Base-by-base conservation (phyloP, 116 monocot genomes). In the Iris pallida region DNA sequence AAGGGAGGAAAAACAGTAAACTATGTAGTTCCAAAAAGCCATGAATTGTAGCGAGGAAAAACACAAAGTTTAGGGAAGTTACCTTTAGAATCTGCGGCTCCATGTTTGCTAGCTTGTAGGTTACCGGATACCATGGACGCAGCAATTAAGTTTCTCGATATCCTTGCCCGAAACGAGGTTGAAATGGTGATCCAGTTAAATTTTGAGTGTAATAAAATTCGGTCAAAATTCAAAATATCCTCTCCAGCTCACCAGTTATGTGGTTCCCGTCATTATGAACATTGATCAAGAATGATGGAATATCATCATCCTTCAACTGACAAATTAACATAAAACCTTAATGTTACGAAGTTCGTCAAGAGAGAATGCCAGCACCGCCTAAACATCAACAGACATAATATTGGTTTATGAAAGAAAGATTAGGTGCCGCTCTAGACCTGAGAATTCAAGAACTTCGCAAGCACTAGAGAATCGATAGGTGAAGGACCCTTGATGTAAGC, bases 241-340 rank as follows among this genome's bases (percentile, higher is more conserved):
- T 2, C 1, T 66, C 42, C 42, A 56, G n/a, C 77, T 63, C 81
- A 90, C 96, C 89, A 64, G 67, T 55, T 14, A 89, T 71, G 20
- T 73, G 66, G 63, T 83, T 87, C 43, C 96, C 89, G 40, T 73
- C 79, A 56, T 60, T 53, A 57, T 65, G 75, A n/a, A 78, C 79
- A 82, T 96, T 96, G 55, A 96, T 71, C 51, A 92, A 79, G 65
- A 87, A 96, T 8, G 81, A 64, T 12, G 89, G 84, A 20, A 79
- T 78, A 7, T 71, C 64, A 69, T 70, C 73, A 57, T 85, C 78
- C 72, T 84, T 89, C 47, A 96, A 58, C 96, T 92, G 76, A 51
- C 30, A 84, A 15, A 76, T 20, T 45, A 64, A 66, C 16, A 30
- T 16, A 14, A 20, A 16, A 0, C 41, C n/a, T n/a, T n/a, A 59